A percentile compares a stretch with the other conserved stretches of the same genome.
These are phyloP conservation scores for Pichia kluyveri DNA, from an alignment of 805 yeast species.

Conservation along the genomic window DNA sequence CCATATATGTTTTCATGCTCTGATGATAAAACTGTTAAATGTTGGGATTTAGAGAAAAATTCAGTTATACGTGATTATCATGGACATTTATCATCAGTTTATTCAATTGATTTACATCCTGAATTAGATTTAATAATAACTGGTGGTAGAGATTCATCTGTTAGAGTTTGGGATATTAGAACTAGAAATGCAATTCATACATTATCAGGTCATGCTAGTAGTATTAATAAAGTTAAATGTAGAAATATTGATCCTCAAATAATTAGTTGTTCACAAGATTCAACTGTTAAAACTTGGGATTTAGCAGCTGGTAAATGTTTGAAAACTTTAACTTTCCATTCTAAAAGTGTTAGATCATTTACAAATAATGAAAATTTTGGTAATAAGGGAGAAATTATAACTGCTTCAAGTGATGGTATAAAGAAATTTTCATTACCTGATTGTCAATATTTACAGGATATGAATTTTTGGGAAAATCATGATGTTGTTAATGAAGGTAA, in stretches of 20 bases:
- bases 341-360: constrained; percentile 70
- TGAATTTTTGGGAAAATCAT: constrained; percentile 37
- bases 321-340: constrained; percentile 74
- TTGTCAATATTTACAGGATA: constrained; percentile 48
- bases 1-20: constrained; percentile 90
- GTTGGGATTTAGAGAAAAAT: constrained; percentile 94
- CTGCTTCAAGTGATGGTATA: constrained; percentile 75
- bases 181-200: constrained; percentile 67
- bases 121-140: constrained; percentile 74
- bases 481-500: constrained; percentile 27
- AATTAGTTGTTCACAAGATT: constrained; percentile 73
- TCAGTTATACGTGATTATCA: constrained; percentile 78
- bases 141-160: constrained; percentile 83
- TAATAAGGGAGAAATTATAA: constrained; percentile 59
- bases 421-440: constrained; percentile 79
- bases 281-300: constrained; percentile 88
- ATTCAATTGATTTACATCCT: constrained; percentile 79
- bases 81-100: constrained; percentile 90
- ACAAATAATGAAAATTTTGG: constrained; percentile 43
- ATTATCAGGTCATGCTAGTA: constrained; percentile 70
- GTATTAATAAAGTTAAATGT: constrained; percentile 61
- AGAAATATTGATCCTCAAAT: constrained; percentile 79
- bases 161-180: constrained; percentile 91
- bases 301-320: constrained; percentile 65
- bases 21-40: constrained; percentile 85